Evolutionary conservation across 2,329 filamentous ascomycete species (phyloP).

Genomic region (Huntiella savannae): DNA sequence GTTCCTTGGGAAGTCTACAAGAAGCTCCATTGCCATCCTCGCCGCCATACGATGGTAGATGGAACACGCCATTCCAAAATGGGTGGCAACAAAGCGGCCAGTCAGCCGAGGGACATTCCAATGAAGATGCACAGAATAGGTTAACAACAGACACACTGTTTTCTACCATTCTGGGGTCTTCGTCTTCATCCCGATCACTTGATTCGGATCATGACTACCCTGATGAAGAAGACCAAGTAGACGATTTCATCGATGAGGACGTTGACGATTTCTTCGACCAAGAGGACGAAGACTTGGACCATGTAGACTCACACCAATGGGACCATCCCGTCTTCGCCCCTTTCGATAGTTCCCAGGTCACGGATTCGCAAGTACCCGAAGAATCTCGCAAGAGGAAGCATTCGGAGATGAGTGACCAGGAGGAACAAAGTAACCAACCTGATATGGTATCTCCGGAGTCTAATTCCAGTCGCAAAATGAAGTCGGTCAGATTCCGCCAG

Average conservation of each 20-base stretch:
- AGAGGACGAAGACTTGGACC: not conserved
- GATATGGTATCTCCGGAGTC: not conserved
- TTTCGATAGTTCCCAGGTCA: not conserved
- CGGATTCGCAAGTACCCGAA: constrained; percentile 2
- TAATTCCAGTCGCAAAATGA: not conserved
- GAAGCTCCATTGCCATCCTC: too few species aligned
- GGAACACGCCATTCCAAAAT: too few species aligned
- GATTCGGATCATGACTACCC: not conserved
- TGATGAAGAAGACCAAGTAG: not conserved
- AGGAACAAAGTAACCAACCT: not conserved
- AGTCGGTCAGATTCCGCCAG: not conserved
- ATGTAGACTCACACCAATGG: not conserved
- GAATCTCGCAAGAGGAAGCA: constrained; percentile 7
- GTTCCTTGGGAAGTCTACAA: too few species aligned
- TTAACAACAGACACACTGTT: not conserved
- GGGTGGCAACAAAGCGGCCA: too few species aligned
- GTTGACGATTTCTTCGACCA: not conserved
- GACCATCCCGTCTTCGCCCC: not conserved
- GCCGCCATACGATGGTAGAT: too few species aligned
- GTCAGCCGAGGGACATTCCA: too few species aligned
- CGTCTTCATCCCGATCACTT: not conserved
- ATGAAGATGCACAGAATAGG: not conserved
- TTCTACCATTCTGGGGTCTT: not conserved
- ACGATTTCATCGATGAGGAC: not conserved
- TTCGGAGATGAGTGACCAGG: constrained; percentile 3